These are phyloP conservation scores for Eimeria necatrix DNA, from an alignment of 169 alveolate genomes.

Conservation along the genomic window DNA sequence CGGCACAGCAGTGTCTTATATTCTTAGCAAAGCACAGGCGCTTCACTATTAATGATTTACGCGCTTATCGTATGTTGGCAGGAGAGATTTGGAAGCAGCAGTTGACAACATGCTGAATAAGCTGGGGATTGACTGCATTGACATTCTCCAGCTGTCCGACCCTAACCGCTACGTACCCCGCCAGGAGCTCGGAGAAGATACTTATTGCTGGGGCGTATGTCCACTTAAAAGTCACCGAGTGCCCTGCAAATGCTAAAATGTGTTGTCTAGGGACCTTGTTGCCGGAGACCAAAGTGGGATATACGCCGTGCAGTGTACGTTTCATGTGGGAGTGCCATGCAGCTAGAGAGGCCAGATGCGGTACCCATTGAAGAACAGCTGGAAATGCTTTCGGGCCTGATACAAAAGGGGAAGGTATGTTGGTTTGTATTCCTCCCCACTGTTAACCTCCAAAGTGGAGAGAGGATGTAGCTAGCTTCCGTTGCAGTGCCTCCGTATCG, in stretches of 20 bases:
- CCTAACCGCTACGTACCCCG: conserved; percentile 91
- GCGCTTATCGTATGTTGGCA: background rate
- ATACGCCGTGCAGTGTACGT: background rate
- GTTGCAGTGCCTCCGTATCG: background rate
- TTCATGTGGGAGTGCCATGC: background rate
- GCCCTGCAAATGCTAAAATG: background rate
- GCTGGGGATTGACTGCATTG: conserved; percentile 87
- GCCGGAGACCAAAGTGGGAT: background rate
- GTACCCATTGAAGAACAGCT: conserved; percentile 84
- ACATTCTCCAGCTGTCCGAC: conserved; percentile 86
- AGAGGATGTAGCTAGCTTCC: background rate
- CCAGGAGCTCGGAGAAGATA: conserved; percentile 89
- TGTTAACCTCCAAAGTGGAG: too few species aligned
- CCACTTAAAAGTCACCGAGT: conserved; percentile 6
- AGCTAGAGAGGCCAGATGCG: conserved; percentile 66
- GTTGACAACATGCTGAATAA: conserved; percentile 86
- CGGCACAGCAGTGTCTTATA: too few species aligned
- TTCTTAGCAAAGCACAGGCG: too few species aligned
- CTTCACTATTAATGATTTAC: too few species aligned
- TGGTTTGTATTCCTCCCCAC: background rate
- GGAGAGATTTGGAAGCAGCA: conserved; percentile 85
- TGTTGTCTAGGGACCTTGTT: background rate
- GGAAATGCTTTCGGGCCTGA: conserved; percentile 84
- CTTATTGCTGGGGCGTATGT: conserved; percentile 90
- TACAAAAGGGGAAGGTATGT: conserved; percentile 86